phyloP scores from a whole-genome alignment of 2,329 filamentous ascomycete species.

The Sphaceloma murrayae region DNA sequence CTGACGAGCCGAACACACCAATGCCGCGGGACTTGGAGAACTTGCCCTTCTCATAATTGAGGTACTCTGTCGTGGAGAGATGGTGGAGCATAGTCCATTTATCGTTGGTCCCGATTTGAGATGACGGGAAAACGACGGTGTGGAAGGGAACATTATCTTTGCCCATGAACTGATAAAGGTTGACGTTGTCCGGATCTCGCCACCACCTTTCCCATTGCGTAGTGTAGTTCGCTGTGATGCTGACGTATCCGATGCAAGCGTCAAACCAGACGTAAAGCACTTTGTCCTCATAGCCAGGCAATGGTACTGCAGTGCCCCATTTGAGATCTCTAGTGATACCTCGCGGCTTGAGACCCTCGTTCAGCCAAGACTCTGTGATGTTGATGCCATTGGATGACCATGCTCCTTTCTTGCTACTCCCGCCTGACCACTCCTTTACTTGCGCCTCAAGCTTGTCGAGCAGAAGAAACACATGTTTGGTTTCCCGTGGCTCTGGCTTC shows the following conservation, averaged over 20 bases:
- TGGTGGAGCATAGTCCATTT: conserved; percentile 86
- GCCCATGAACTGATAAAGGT: conserved; percentile 91
- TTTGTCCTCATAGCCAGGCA: conserved; percentile 58
- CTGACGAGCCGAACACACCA: conserved; percentile 85
- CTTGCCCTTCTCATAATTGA: conserved; percentile 82
- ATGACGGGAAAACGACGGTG: conserved; percentile 82
- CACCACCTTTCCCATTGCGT: conserved; percentile 90
- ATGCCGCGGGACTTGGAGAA: conserved; percentile 87
- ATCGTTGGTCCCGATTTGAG: conserved; percentile 72
- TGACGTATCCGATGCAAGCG: conserved; percentile 89
- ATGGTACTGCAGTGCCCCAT: conserved; percentile 64
- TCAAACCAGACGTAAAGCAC: conserved; percentile 94
- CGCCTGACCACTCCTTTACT: conserved; percentile 67
- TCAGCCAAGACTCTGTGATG: conserved; percentile 73
- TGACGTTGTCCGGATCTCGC: conserved; percentile 78
- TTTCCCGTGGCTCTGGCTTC: conserved; percentile 67
- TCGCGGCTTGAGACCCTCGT: conserved; percentile 72
- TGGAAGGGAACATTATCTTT: conserved; percentile 87
- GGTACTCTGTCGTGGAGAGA: conserved; percentile 79
- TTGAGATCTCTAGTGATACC: conserved; percentile 88
- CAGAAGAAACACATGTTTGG: conserved; percentile 83
- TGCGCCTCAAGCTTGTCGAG: conserved; percentile 72
- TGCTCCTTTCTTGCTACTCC: conserved; percentile 61
- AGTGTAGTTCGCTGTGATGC: conserved; percentile 85
- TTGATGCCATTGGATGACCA: conserved; percentile 68